Evolutionary conservation across 768 basidiomycete genomes (phyloP), one percentile per base, ranked within the genome.

Genomic region (Cystobasidium onofrii): DNA sequence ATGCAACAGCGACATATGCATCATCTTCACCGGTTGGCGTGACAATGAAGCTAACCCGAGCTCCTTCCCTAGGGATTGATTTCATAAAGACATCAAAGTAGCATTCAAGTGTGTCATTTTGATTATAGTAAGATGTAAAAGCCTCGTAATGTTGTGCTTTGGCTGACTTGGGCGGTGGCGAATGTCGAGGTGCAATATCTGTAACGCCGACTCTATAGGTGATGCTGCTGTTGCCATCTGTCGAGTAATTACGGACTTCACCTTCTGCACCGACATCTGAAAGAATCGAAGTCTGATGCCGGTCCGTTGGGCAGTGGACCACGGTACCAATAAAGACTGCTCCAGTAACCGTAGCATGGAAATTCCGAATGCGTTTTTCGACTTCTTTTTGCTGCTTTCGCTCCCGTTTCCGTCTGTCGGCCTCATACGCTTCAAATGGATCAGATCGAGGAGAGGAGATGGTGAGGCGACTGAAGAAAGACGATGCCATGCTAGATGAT

Each of bases 81-180:
- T 71, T 71, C 10, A 71, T 34, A 54, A 71, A 71, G 23, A 71
- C 69, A 60, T 71, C 69, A 34, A 71, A 71, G 54, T 60, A 71
- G 34, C 50, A 57, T 36, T 71, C 31, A 4, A 71, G 54, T 12
- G 69, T 31, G 17, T 13, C 25, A 18, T 20, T 23, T 20, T 60
- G 46, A 27, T 71, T 71, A 33, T 71, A 71, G 54, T 33, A 71
- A 13, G 12, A 25, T 6, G 41, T 20, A 27, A 69, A 69, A 39
- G 23, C 44, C 15, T 25, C 41, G 46, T 50, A 69, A 54, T 69
- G 66, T 17, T 50, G 34, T 17, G 66, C 41, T 34, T 60, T 55
- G 18, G 31, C 13, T 6, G 63, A 41, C 23, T 43, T 27, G 25
- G 34, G 34, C 10, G 34, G 33, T 15, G 69, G 69, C 29, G 33